Base-by-base conservation (phyloP, 345 rosid species). In the Garcia nutans region DNA sequence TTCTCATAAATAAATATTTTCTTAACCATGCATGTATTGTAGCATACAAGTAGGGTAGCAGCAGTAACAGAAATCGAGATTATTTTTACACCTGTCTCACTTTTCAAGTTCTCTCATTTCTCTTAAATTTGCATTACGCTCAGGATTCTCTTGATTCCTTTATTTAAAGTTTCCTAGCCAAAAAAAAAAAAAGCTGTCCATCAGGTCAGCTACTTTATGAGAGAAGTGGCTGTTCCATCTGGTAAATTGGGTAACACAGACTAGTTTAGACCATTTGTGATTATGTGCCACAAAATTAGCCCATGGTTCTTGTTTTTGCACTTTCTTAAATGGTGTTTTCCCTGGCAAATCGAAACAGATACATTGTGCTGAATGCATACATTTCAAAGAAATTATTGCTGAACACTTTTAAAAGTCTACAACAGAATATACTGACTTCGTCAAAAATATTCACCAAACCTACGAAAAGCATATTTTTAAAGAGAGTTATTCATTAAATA, bases 171-270 rank as follows among this genome's bases (percentile, higher is more conserved):
- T 44, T 17, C 26, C 55, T 10, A 26, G 5, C 7, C 13, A 19
- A 15, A 20, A 16, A 19, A 23, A 28, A 61, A 26, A 47, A 16
- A 11, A 17, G 31, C 62, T 54, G 16, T 59, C 44, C 31, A 59
- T 60, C 67, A 23, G 60, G 22, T 72, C 57, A 24, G 44, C 37
- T 16, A 26, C 11, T 28, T 33, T 8, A 24, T 26, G 41, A 23
- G 8, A 10, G 23, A 10, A 26, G 57, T 17, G 49, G 22, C 47
- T 70, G 42, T 1, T 54, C 42, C 37, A 54, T 52, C 10, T 45
- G 45, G 68, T 20, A 61, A 28, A 61, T 61, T 73, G 76, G 26
- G n/a, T 42, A 45, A 19, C 47, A 24, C 31, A 70, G 47, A 61
- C 41, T 9, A 9, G 58, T 26, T 12, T 19, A 20, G 47, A 5